These are phyloP conservation scores for Elaeagnus macrophylla DNA, from an alignment of 306 rosid species.

Conservation along the genomic window DNA sequence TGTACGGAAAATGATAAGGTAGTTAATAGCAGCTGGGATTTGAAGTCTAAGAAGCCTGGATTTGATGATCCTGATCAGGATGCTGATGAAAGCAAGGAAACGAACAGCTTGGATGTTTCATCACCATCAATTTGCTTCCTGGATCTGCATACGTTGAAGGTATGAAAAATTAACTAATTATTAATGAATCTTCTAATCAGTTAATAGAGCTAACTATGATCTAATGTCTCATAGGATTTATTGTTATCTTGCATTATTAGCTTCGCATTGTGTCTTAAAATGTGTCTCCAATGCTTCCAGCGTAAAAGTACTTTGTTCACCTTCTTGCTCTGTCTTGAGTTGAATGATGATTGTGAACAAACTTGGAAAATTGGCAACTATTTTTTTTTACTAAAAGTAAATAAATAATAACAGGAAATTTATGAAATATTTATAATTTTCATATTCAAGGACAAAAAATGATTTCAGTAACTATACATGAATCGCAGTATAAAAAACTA, in stretches of 20 bases:
- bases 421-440: too few species aligned
- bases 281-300: too few species aligned
- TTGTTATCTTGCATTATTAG: constrained; percentile 1
- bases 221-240: neutral
- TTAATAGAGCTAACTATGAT: neutral
- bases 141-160: constrained; percentile 82
- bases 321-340: too few species aligned
- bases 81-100: constrained; percentile 33
- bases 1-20: constrained; percentile 30
- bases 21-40: constrained; percentile 34
- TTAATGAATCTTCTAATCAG: neutral
- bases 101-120: constrained; percentile 48
- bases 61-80: constrained; percentile 28
- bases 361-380: too few species aligned
- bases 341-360: too few species aligned
- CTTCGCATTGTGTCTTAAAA: too few species aligned
- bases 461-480: too few species aligned
- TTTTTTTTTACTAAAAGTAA: too few species aligned
- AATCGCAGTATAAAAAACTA: too few species aligned
- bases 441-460: too few species aligned
- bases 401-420: too few species aligned
- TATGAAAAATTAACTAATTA: constrained; percentile 25
- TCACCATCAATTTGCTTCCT: constrained; percentile 81
- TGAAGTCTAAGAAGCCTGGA: constrained; percentile 30
- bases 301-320: too few species aligned